Conservation (phyloP, 768 basidiomycete species). For the Sistotremastrum suecicum region DNA sequence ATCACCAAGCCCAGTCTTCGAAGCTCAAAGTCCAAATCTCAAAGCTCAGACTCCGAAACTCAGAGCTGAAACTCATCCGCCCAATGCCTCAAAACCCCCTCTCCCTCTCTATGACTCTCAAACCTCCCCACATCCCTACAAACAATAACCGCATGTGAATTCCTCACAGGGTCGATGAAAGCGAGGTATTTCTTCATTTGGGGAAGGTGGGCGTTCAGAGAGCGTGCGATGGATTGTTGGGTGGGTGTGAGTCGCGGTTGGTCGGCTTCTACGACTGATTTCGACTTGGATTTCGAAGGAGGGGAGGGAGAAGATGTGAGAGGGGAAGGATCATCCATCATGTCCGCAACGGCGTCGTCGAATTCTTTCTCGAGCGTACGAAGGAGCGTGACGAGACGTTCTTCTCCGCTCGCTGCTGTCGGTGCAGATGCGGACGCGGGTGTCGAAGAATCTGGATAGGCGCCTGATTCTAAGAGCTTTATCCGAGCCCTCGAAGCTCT, state of each 20-base stretch:
- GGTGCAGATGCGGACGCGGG: constrained; percentile 1
- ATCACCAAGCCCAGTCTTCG: no score
- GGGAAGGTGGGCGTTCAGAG: constrained; percentile 49
- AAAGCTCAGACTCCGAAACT: no score
- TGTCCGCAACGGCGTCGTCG: constrained; percentile 46
- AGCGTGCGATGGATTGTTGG: constrained; percentile 42
- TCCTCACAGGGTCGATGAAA: constrained; percentile 43
- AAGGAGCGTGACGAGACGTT: constrained; percentile 43
- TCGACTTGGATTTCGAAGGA: neutral
- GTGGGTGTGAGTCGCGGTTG: constrained; percentile 30
- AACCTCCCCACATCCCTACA: constrained; percentile 53
- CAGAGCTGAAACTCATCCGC: constrained; percentile 42
- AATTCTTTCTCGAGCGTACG: constrained; percentile 44
- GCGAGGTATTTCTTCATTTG: constrained; percentile 54
- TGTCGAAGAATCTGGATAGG: constrained; percentile 1
- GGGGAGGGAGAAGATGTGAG: neutral
- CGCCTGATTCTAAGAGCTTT: constrained; percentile 43
- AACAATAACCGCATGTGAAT: constrained; percentile 61
- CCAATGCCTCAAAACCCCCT: constrained; percentile 59
- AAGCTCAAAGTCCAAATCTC: no score
- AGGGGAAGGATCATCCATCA: constrained; percentile 28
- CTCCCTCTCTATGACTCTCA: constrained; percentile 41
- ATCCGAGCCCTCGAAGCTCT: constrained; percentile 52
- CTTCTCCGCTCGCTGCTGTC: constrained; percentile 18
- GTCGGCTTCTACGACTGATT: constrained; percentile 16